Percentiles rank a stretch among this genome's conserved stretches.
Evolutionary conservation across 768 basidiomycete species (phyloP).

Genomic region (Lactifluus echinatus): DNA sequence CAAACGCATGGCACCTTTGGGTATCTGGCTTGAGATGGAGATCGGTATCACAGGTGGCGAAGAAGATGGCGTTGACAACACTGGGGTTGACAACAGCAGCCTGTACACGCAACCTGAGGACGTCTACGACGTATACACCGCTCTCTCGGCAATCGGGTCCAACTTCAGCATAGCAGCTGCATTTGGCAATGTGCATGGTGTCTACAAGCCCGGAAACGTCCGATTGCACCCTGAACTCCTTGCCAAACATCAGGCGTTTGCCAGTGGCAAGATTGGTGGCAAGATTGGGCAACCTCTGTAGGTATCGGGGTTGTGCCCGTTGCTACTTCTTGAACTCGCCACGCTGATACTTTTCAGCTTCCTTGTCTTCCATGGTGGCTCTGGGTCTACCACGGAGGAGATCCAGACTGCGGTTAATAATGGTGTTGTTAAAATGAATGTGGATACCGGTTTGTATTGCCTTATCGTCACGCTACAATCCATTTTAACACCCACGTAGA

Average conservation of each 20-base stretch:
- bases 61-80: slow-evolving; percentile 99
- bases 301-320: slow-evolving; percentile 25
- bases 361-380: slow-evolving; percentile 99
- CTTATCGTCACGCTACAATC: background rate
- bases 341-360: slow-evolving; percentile 40
- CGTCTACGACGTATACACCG: slow-evolving; percentile 82
- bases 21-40: slow-evolving; percentile 99
- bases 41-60: slow-evolving; percentile 99
- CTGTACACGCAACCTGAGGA: slow-evolving; percentile 98
- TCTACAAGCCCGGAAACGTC: slow-evolving; percentile 99
- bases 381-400: slow-evolving; percentile 93
- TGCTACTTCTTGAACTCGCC: background rate
- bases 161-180: slow-evolving; percentile 98
- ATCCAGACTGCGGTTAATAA: slow-evolving; percentile 84
- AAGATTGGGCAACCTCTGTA: slow-evolving; percentile 72
- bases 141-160: slow-evolving; percentile 75
- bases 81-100: slow-evolving; percentile 83
- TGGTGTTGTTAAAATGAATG: slow-evolving; percentile 99
- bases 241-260: slow-evolving; percentile 79
- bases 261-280: slow-evolving; percentile 56
- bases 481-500: slow-evolving; percentile 33
- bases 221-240: slow-evolving; percentile 86
- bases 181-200: slow-evolving; percentile 98
- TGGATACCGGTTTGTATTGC: slow-evolving; percentile 59
- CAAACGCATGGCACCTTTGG: slow-evolving; percentile 84